A percentile compares a stretch with the other conserved stretches of the same genome.
These are phyloP conservation scores for Graphilbum fragrans DNA, from an alignment of 2,329 filamentous ascomycete species.

Conservation along the genomic window DNA sequence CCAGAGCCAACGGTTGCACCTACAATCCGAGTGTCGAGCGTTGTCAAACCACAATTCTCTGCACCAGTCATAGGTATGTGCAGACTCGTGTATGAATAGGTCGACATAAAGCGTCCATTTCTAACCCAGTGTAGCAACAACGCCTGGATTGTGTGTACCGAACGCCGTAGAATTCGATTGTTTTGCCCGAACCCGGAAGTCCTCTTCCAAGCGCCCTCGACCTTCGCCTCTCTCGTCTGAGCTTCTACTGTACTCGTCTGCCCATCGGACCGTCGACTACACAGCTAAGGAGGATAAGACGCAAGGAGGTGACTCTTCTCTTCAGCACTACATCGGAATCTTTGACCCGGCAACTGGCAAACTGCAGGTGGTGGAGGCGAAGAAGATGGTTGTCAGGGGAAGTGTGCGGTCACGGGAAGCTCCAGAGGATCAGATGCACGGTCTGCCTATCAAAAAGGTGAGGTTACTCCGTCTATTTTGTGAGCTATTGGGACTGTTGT, in stretches of 20 bases:
- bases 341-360: constrained; percentile 49
- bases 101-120: background rate
- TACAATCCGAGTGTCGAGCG: constrained; percentile 31
- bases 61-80: constrained; percentile 29
- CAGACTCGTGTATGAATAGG: background rate
- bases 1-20: constrained; percentile 11
- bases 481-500: background rate
- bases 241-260: constrained; percentile 44
- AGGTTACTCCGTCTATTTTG: constrained; percentile 1
- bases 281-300: constrained; percentile 41
- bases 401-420: constrained; percentile 43
- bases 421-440: constrained; percentile 30
- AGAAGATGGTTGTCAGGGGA: constrained; percentile 50
- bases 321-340: constrained; percentile 54
- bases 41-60: constrained; percentile 31
- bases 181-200: constrained; percentile 26
- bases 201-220: constrained; percentile 17
- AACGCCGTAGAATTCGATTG: constrained; percentile 30
- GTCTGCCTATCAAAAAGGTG: constrained; percentile 24
- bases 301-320: constrained; percentile 25
- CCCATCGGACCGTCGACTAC: constrained; percentile 46
- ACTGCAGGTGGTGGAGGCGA: constrained; percentile 49
- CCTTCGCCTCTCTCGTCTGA: constrained; percentile 25
- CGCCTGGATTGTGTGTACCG: constrained; percentile 26
- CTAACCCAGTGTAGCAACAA: constrained; percentile 21